phyloP scores from a whole-genome alignment of 441 rosid genomes.

The Erodium moschatum region DNA sequence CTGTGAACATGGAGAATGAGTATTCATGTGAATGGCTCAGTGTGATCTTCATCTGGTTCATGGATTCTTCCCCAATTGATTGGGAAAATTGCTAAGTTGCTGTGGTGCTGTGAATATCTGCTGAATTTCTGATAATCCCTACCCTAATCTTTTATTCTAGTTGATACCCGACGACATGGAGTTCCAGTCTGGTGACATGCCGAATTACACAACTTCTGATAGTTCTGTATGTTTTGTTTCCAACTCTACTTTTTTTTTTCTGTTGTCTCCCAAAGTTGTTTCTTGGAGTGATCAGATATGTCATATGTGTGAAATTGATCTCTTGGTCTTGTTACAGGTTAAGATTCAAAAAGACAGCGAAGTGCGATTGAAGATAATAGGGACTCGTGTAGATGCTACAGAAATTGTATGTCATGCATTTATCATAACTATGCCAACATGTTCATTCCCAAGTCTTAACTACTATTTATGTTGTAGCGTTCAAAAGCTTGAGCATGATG shows the following conservation, averaged over 20 bases:
- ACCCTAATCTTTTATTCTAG: slow-evolving; percentile 29
- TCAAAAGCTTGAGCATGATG: too few species aligned
- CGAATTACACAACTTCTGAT: slow-evolving; percentile 81
- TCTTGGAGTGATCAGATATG: background rate
- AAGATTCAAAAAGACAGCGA: slow-evolving; percentile 90
- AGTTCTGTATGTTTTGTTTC: slow-evolving; percentile 51
- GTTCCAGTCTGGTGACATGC: slow-evolving; percentile 86
- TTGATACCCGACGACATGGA: slow-evolving; percentile 95
- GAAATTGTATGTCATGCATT: slow-evolving; percentile 51
- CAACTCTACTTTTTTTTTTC: background rate
- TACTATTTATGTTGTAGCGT: too few species aligned
- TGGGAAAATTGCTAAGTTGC: too few species aligned
- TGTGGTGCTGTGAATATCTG: background rate
- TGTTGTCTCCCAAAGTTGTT: background rate
- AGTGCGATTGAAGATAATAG: slow-evolving; percentile 85
- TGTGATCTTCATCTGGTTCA: too few species aligned
- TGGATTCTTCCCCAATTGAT: too few species aligned
- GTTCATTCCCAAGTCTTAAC: too few species aligned
- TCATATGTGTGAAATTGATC: slow-evolving; percentile 12
- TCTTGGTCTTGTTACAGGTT: slow-evolving; percentile 38
- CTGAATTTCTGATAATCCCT: background rate
- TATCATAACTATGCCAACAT: background rate
- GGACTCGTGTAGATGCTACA: slow-evolving; percentile 86
- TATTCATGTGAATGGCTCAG: too few species aligned
- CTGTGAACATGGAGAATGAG: too few species aligned